Percentiles rank a stretch among this genome's conserved stretches.
Evolutionary conservation across 768 basidiomycete genomes (phyloP).

Genomic region (Boletus reticulatus): DNA sequence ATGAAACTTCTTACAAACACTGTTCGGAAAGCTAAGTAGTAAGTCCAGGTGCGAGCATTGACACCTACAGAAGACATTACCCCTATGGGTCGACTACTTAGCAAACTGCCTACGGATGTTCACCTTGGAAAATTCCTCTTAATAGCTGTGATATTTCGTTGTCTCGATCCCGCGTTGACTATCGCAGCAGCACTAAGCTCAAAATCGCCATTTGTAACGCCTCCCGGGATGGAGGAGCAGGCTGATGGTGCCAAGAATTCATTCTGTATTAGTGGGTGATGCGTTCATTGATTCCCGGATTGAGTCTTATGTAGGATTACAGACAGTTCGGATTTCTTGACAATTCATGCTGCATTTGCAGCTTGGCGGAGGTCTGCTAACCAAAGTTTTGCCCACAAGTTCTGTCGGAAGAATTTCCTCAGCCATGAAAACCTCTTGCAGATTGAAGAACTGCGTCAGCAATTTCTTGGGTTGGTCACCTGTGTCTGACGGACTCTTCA

Average conservation of each 20-base stretch:
- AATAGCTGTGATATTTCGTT: slow-evolving; percentile 78
- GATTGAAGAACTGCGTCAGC: slow-evolving; percentile 94
- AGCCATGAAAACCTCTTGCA: slow-evolving; percentile 94
- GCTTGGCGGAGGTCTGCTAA: slow-evolving; percentile 81
- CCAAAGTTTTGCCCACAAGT: slow-evolving; percentile 58
- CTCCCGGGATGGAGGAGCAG: slow-evolving; percentile 83
- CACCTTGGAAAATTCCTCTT: slow-evolving; percentile 93
- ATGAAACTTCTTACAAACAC: slow-evolving; percentile 6
- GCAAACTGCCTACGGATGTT: slow-evolving; percentile 92
- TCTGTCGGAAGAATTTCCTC: slow-evolving; percentile 77
- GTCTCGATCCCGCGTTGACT: slow-evolving; percentile 94
- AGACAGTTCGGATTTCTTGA: slow-evolving; percentile 96
- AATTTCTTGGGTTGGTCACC: slow-evolving; percentile 63
- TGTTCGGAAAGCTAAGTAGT: not conserved
- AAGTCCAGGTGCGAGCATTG: slow-evolving; percentile 72
- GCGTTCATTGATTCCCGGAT: not conserved
- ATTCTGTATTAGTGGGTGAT: slow-evolving; percentile 67
- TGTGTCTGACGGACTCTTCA: slow-evolving; percentile 1
- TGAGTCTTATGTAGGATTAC: slow-evolving; percentile 2
- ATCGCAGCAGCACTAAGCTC: slow-evolving; percentile 91
- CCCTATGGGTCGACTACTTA: slow-evolving; percentile 86
- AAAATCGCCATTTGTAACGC: slow-evolving; percentile 90
- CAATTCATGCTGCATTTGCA: slow-evolving; percentile 85
- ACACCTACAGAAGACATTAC: slow-evolving; percentile 89
- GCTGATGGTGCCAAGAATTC: slow-evolving; percentile 80